Base-by-base conservation (phyloP, 768 basidiomycete genomes). In the Infundibulicybe gibba region DNA sequence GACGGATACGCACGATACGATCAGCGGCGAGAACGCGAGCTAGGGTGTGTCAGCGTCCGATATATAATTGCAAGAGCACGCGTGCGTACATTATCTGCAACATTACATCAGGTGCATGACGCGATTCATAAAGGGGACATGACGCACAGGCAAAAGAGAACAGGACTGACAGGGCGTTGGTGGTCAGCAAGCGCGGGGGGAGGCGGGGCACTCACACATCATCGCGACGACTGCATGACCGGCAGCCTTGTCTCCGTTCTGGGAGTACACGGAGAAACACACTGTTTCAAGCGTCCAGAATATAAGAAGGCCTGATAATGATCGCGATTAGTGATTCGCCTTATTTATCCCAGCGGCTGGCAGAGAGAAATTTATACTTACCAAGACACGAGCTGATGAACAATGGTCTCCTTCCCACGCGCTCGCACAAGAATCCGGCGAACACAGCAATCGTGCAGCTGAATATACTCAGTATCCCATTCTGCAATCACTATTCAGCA, bases 251-350 rank as follows among this genome's bases (percentile, higher is more conserved):
- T 66, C 58, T 8, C 70, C 64, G 48, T 70, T 72, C 46, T 70
- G 58, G 0, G 77, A 61, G 44, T 60, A 60, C 6, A 59, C 33
- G 1, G 60, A 50, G 34, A 79, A 75, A 56, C 76, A 80, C 31
- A 79, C 62, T 2, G 79, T 81, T 62, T 84, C 82, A 6, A 78
- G 61, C 30, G 62, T 74, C 68, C 78, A 84, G 60, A 79, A 79
- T 8, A 81, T 25, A 5, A 75, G 54, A 80, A 84, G 83, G 11
- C 67, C 67, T 25, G 3, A 25, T 25, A 8, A 25, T 25, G 25
- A 25, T 4, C 25, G 25, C 25, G 4, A 8, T 25, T 8, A 25
- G 25, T 62, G 41, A 41, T 35, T 30, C 39, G 32, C 5, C 49
- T 66, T 53, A n/a, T 43, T 43, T 2, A 11, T 33, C 49, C 43